These are phyloP conservation scores for Tothia fuscella DNA, from an alignment of 2,329 filamentous ascomycete genomes.

Conservation along the genomic window DNA sequence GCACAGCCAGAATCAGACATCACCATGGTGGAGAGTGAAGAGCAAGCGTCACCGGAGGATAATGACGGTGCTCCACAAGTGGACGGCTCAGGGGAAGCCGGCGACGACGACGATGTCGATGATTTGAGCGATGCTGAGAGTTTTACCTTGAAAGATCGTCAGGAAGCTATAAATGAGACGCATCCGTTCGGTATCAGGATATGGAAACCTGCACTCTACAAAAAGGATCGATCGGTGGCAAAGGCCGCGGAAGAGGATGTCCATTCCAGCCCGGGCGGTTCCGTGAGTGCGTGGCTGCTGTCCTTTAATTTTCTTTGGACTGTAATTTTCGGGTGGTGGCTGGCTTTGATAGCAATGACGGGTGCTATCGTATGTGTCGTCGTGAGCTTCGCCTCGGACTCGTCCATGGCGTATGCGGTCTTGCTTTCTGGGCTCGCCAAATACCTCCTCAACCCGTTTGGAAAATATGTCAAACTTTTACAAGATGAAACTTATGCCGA, in stretches of 20 bases:
- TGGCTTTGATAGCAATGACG: conserved; percentile 61
- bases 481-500: conserved; percentile 90
- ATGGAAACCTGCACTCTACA: conserved; percentile 97
- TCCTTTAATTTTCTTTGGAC: conserved; percentile 90
- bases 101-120: conserved; percentile 53
- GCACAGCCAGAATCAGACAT: background rate
- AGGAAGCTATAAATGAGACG: conserved; percentile 96
- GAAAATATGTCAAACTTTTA: conserved; percentile 86
- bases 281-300: conserved; percentile 72
- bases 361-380: conserved; percentile 70
- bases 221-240: conserved; percentile 92
- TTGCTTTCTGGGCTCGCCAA: conserved; percentile 72
- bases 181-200: conserved; percentile 98
- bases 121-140: conserved; percentile 87
- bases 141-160: conserved; percentile 92
- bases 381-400: conserved; percentile 61
- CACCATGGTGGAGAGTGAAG: conserved; percentile 19
- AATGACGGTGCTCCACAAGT: conserved; percentile 24
- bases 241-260: conserved; percentile 95
- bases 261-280: conserved; percentile 81
- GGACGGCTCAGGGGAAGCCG: conserved; percentile 35
- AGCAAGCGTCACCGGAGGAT: conserved; percentile 17
- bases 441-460: conserved; percentile 93
- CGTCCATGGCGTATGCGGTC: conserved; percentile 73
- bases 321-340: conserved; percentile 90